These are phyloP conservation scores for Mariannaea elegans DNA, from an alignment of 2,329 filamentous ascomycete species.

Conservation along the genomic window DNA sequence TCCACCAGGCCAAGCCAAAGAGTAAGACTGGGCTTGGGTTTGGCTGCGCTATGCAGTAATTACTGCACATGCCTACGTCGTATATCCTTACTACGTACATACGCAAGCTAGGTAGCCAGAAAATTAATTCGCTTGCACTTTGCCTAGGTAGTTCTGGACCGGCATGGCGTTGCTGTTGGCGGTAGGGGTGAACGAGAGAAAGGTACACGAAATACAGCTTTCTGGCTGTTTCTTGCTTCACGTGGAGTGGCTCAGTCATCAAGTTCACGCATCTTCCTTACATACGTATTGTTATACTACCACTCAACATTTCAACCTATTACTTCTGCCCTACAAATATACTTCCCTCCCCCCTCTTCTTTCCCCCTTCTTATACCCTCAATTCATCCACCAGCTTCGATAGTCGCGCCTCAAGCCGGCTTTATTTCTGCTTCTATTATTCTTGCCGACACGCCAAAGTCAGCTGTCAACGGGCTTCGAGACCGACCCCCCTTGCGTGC, in stretches of 20 bases:
- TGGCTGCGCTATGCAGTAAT: no score
- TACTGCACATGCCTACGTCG: no score
- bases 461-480: constrained; percentile 4
- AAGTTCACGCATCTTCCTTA: background rate
- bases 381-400: background rate
- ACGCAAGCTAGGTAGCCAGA: no score
- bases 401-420: background rate
- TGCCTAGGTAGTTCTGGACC: no score
- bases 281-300: no score
- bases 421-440: background rate
- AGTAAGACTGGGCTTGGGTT: background rate
- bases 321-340: constrained; percentile 15
- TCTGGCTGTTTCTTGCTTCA: background rate
- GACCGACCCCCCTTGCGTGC: background rate
- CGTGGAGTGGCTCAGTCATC: constrained; percentile 7
- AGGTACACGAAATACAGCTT: background rate
- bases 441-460: background rate
- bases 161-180: no score
- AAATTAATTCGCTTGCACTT: no score
- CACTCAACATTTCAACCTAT: background rate
- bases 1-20: constrained; percentile 4
- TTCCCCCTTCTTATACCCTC: background rate
- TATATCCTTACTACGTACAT: no score
- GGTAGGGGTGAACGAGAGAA: no score
- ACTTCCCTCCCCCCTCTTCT: constrained; percentile 2